Base-by-base conservation (phyloP, 305 asterid species). In the Lippia alba region DNA sequence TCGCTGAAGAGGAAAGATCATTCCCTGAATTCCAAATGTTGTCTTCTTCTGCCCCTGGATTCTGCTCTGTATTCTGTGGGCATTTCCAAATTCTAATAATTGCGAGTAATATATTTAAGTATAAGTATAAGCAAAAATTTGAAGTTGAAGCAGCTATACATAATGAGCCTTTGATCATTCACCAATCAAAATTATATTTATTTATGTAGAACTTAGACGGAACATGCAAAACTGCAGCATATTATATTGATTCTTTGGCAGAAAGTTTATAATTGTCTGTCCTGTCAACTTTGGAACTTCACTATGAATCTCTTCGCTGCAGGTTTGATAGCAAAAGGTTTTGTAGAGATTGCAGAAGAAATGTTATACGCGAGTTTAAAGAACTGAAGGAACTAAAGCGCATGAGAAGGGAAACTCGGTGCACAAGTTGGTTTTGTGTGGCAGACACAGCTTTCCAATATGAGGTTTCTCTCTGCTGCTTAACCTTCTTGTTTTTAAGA, bases 321-420 rank as follows among this genome's bases (percentile, higher is more conserved):
- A 95, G 99, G 89, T 95, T 95, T 72, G 98, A 95, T 71, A 91
- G 96, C 91, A 92, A 95, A 84, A 87, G 98, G 80, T 95, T 95
- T 75, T 95, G 99, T 76, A 86, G 98, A 89, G 99, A 95, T 79
- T 95, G 99, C 89, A 80, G 98, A 80, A 92, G 94, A 83, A 95
- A 95, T 78, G 99, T 95, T 61, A 89, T 92, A 69, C 96, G 99
- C 5, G 99, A 95, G 84, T 95, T 95, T 72, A 95, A 92, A 83
- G 98, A 92, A 87, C 88, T 95, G 75, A 95, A 90, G 85, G 99
- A 95, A 74, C 84, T 95, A 67, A 92, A 90, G 81, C 91, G 99
- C 80, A 81, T 85, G 86, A 83, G 89, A 64, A 90, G 83, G 80
- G 92, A 89, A 79, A 85, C 98, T 66, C 91, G 89, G 57, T 95